Evolutionary conservation across 1,139 yeast genomes (phyloP).

Genomic region (Kodamaea fungicola): DNA sequence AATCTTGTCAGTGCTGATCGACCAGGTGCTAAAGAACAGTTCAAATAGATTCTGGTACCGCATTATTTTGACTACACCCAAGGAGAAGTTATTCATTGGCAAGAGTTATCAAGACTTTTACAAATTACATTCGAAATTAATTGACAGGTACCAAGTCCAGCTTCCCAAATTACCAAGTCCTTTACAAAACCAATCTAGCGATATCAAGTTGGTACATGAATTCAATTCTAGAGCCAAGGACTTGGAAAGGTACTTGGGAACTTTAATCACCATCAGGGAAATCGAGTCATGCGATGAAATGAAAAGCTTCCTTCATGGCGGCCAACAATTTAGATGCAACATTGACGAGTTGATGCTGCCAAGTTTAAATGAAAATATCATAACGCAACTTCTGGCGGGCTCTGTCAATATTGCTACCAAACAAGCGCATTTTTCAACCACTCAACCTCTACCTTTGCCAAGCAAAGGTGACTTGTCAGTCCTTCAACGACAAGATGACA

Average conservation of each 20-base stretch:
- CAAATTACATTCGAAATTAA: constrained; percentile 14
- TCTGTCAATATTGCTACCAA: constrained; percentile 21
- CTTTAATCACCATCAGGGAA: constrained; percentile 5
- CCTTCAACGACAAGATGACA: constrained; percentile 7
- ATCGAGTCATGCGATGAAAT: constrained; percentile 8
- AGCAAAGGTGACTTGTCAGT: constrained; percentile 1
- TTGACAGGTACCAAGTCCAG: constrained; percentile 1
- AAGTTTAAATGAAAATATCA: constrained; percentile 15
- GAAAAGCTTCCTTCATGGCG: constrained; percentile 8
- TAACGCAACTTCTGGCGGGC: constrained; percentile 19
- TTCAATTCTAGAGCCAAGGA: constrained; percentile 11
- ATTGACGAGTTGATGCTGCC: constrained; percentile 1
- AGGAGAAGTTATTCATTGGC: constrained; percentile 14
- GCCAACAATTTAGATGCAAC: constrained; percentile 5
- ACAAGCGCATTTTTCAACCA: constrained; percentile 20
- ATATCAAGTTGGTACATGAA: constrained; percentile 9
- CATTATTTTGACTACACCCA: constrained; percentile 11
- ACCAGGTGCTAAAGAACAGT: constrained; percentile 15
- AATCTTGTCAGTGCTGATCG: constrained; percentile 9
- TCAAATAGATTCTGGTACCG: constrained; percentile 19
- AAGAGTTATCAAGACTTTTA: constrained; percentile 22
- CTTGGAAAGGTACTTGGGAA: constrained; percentile 11
- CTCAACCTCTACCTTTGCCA: constrained; percentile 26
- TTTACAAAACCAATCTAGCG: constrained; percentile 8
- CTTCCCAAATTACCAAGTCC: constrained; percentile 11